Percentiles rank a stretch among this genome's conserved stretches.
These are phyloP conservation scores for Pythium coloratum DNA, from an alignment of 352 stramenopile genomes.

Conservation along the genomic window DNA sequence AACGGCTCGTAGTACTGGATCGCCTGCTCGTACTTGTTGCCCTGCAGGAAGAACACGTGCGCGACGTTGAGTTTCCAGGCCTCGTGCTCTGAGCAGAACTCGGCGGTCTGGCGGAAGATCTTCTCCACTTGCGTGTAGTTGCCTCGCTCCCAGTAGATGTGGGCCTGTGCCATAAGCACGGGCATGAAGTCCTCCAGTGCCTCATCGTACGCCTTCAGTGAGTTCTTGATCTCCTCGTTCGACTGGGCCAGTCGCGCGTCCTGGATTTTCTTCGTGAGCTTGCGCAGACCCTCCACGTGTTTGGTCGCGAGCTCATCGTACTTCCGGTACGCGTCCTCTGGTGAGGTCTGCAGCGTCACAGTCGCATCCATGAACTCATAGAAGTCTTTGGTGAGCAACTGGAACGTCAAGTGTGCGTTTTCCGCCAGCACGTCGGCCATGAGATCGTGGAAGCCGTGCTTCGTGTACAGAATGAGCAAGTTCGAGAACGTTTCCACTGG, in stretches of 20 bases:
- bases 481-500: slow-evolving; percentile 96
- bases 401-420: slow-evolving; percentile 93
- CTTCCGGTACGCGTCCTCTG: slow-evolving; percentile 93
- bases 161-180: slow-evolving; percentile 95
- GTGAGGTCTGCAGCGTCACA: slow-evolving; percentile 92
- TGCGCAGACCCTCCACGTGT: slow-evolving; percentile 92
- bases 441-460: slow-evolving; percentile 94
- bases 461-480: slow-evolving; percentile 93
- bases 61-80: slow-evolving; percentile 96
- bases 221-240: slow-evolving; percentile 92
- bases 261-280: slow-evolving; percentile 95
- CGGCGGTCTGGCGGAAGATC: slow-evolving; percentile 92
- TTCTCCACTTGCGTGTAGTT: slow-evolving; percentile 97
- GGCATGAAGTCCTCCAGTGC: slow-evolving; percentile 95
- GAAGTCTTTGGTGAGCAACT: slow-evolving; percentile 92
- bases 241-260: slow-evolving; percentile 89
- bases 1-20: slow-evolving; percentile 96
- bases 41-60: slow-evolving; percentile 95
- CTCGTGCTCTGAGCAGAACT: slow-evolving; percentile 96
- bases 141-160: slow-evolving; percentile 96
- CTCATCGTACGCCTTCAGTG: slow-evolving; percentile 93
- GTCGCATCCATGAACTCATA: slow-evolving; percentile 96
- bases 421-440: slow-evolving; percentile 95
- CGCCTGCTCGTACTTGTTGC: slow-evolving; percentile 87
- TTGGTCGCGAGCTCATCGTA: slow-evolving; percentile 93